Evolutionary conservation across 768 basidiomycete species (phyloP).

Genomic region (Xerocomellus amylosporus): DNA sequence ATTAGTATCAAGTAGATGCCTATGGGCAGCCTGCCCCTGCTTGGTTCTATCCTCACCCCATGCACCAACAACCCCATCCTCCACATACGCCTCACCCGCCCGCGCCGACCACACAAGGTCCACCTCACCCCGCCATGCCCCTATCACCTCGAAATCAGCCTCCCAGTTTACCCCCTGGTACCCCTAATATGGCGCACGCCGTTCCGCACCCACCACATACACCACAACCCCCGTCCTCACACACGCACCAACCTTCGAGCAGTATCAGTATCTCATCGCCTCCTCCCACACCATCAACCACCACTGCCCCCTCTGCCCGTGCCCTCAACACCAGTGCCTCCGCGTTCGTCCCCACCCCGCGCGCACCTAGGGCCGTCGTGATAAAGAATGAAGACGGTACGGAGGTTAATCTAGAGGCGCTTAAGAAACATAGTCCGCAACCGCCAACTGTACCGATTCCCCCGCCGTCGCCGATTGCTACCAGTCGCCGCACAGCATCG

Average conservation of each 20-base stretch:
- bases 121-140: slow-evolving; percentile 50
- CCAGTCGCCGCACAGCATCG: slow-evolving; percentile 28
- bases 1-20: slow-evolving; percentile 45
- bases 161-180: slow-evolving; percentile 55
- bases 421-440: slow-evolving; percentile 48
- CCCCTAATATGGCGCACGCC: slow-evolving; percentile 66
- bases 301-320: slow-evolving; percentile 38
- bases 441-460: slow-evolving; percentile 40
- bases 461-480: slow-evolving; percentile 33
- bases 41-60: slow-evolving; percentile 38
- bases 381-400: slow-evolving; percentile 65
- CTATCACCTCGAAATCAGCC: slow-evolving; percentile 69
- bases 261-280: slow-evolving; percentile 53
- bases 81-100: slow-evolving; percentile 43
- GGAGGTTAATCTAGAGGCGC: slow-evolving; percentile 57
- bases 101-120: slow-evolving; percentile 37
- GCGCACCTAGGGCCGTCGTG: slow-evolving; percentile 44
- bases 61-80: slow-evolving; percentile 44
- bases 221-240: slow-evolving; percentile 45
- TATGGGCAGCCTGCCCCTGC: slow-evolving; percentile 41
- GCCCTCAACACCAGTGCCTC: slow-evolving; percentile 61
- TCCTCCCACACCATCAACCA: slow-evolving; percentile 63
- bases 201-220: slow-evolving; percentile 45
- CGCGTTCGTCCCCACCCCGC: slow-evolving; percentile 59
- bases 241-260: slow-evolving; percentile 43